Conservation (phyloP, 371 early-diverging fungal genomes). For the Cokeromyces recurvatus region DNA sequence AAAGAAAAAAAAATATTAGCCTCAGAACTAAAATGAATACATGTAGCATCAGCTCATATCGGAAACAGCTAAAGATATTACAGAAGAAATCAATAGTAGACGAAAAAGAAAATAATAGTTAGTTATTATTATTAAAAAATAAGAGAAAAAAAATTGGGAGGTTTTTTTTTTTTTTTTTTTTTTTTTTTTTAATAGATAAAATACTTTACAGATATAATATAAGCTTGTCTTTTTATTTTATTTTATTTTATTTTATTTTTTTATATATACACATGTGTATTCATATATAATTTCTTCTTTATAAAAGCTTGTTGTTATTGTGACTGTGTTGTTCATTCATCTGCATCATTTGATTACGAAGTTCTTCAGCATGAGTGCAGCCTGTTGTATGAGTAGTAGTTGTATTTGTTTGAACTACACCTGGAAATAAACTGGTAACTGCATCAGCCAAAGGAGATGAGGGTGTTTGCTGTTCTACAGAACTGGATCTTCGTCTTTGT, state of each 20-base stretch:
- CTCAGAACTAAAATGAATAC: neutral
- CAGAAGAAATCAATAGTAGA: conserved; percentile 2
- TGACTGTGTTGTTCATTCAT: conserved; percentile 10
- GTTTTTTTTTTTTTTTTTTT: too few relatives aligned
- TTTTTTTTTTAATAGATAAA: too few relatives aligned
- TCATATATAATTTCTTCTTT: neutral
- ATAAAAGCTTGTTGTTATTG: too few relatives aligned
- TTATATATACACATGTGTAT: too few relatives aligned
- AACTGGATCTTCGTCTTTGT: conserved; percentile 6
- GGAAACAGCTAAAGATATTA: conserved; percentile 12
- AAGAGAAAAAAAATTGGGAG: too few relatives aligned
- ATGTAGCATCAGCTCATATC: conserved; percentile 8
- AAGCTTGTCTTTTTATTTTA: too few relatives aligned
- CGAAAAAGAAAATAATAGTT: conserved; percentile 1
- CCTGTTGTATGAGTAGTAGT: conserved; percentile 6
- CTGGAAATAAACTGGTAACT: conserved; percentile 33
- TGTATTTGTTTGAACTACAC: conserved; percentile 11
- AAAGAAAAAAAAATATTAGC: too few relatives aligned
- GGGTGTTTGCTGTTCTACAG: neutral
- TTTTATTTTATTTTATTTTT: too few relatives aligned
- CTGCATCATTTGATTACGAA: conserved; percentile 26
- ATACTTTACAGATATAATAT: too few relatives aligned
- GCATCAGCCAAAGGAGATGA: conserved; percentile 28
- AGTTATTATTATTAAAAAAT: too few relatives aligned
- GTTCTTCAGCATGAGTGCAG: conserved; percentile 30